Percentiles rank a stretch among this genome's conserved stretches.
These are phyloP conservation scores for Macrophomina phaseolina DNA, from an alignment of 2,329 filamentous ascomycete genomes.

Conservation along the genomic window DNA sequence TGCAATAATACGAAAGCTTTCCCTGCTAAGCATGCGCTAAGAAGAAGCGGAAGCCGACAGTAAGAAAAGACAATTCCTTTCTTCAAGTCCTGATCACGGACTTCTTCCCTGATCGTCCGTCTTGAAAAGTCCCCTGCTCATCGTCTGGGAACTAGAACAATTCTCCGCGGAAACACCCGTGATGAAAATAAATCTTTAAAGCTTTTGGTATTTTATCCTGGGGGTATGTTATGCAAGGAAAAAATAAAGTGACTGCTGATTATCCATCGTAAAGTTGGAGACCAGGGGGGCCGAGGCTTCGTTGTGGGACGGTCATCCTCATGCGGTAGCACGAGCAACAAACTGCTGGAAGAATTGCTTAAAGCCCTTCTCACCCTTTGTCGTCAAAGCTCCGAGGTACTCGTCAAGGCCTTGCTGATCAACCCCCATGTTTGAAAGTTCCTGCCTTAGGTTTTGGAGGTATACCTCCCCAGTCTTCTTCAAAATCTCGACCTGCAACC, in stretches of 20 bases:
- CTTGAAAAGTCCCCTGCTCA: background rate
- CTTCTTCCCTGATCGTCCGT: no score
- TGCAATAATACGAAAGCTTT: background rate
- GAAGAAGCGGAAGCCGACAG: no score
- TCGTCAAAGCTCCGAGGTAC: conserved; percentile 61
- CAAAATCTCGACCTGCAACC: conserved; percentile 87
- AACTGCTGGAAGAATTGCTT: conserved; percentile 28
- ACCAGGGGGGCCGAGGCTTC: background rate
- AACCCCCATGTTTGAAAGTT: conserved; percentile 70
- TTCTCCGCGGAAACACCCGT: conserved; percentile 5
- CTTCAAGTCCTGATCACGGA: no score
- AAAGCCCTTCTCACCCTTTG: conserved; percentile 33
- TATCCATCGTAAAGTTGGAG: no score
- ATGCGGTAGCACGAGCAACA: conserved; percentile 19
- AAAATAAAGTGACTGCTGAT: background rate
- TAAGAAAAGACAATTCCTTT: no score
- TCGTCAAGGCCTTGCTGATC: conserved; percentile 67
- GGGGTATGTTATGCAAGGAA: conserved; percentile 25
- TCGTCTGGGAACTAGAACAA: background rate
- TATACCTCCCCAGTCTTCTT: conserved; percentile 86
- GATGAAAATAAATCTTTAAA: conserved; percentile 7
- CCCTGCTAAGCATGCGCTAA: no score
- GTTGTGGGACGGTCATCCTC: background rate
- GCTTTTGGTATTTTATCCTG: conserved; percentile 16
- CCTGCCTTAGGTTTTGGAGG: conserved; percentile 69